Conservation (phyloP, 768 basidiomycete species). For the Tulasnella sp. region DNA sequence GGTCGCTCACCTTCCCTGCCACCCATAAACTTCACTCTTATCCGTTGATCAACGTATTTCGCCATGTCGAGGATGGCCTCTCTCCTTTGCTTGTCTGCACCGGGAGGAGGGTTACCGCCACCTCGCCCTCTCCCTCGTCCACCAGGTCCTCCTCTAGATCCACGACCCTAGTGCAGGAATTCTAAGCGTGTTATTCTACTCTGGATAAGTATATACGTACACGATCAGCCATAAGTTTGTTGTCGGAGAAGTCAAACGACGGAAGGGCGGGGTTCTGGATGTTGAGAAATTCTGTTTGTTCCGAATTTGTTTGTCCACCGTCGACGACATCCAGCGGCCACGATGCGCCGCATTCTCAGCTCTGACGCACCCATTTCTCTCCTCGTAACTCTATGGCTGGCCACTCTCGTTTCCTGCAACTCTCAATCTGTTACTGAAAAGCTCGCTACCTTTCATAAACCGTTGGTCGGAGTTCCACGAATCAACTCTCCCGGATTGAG, state of each 20-base stretch:
- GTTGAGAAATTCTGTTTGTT: not conserved
- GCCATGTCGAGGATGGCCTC: constrained; percentile 94
- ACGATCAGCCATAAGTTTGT: constrained; percentile 43
- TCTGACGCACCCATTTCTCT: not conserved
- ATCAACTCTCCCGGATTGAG: constrained; percentile 37
- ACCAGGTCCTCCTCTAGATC: constrained; percentile 35
- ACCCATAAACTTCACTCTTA: constrained; percentile 96
- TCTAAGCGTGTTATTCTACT: not conserved
- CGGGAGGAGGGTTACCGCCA: constrained; percentile 37
- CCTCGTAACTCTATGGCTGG: not conserved
- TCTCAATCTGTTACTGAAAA: not conserved
- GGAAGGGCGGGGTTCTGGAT: not conserved
- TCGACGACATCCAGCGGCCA: not conserved
- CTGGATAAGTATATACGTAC: constrained; percentile 31
- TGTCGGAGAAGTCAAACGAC: not conserved
- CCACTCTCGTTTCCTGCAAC: constrained; percentile 7
- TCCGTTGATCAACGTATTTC: constrained; percentile 85
- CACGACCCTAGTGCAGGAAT: constrained; percentile 39
- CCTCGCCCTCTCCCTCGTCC: constrained; percentile 34
- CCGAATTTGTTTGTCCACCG: not conserved
- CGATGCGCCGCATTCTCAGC: not conserved
- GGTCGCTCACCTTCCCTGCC: constrained; percentile 70
- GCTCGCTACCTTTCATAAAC: constrained; percentile 65
- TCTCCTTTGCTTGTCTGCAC: constrained; percentile 64
- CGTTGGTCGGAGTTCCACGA: constrained; percentile 61